Percentiles rank a stretch among this genome's conserved stretches.
Evolutionary conservation across 805 yeast species (phyloP).

Genomic region (Schwanniomyces occidentalis): DNA sequence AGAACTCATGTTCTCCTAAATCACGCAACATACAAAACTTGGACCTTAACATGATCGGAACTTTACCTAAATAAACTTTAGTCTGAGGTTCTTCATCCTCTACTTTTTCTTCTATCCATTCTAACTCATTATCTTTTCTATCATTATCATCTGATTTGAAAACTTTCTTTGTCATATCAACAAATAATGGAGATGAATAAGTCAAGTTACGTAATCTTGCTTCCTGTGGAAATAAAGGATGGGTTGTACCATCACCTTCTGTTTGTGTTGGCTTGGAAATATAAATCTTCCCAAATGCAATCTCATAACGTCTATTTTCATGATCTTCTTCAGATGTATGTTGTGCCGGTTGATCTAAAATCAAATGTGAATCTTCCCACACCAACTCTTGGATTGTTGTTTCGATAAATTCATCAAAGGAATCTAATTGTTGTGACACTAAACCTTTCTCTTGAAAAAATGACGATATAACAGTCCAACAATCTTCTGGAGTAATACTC

Average conservation of each 20-base stretch:
- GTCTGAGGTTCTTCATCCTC: slow-evolving; percentile 58
- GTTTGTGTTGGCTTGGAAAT: slow-evolving; percentile 97
- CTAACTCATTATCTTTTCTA: slow-evolving; percentile 42
- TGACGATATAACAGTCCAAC: slow-evolving; percentile 97
- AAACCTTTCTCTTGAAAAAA: slow-evolving; percentile 95
- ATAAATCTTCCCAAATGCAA: slow-evolving; percentile 96
- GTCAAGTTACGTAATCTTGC: slow-evolving; percentile 95
- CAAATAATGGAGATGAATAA: slow-evolving; percentile 93
- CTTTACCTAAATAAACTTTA: slow-evolving; percentile 91
- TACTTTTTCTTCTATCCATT: slow-evolving; percentile 52
- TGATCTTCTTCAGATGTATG: slow-evolving; percentile 90
- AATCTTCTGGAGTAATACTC: slow-evolving; percentile 91
- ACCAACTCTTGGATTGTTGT: slow-evolving; percentile 96
- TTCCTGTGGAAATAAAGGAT: slow-evolving; percentile 96
- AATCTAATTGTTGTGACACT: slow-evolving; percentile 97
- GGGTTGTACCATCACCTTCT: slow-evolving; percentile 99
- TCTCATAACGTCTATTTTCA: slow-evolving; percentile 89
- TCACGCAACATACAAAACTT: slow-evolving; percentile 93
- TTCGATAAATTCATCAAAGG: slow-evolving; percentile 96
- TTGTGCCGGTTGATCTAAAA: slow-evolving; percentile 97
- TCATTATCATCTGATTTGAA: slow-evolving; percentile 78
- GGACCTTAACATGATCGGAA: slow-evolving; percentile 96
- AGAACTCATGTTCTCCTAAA: slow-evolving; percentile 87
- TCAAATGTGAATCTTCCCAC: slow-evolving; percentile 90
- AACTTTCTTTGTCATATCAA: slow-evolving; percentile 91